These are phyloP conservation scores for Globisporangium nodosum DNA, from an alignment of 352 stramenopile species.

Conservation along the genomic window DNA sequence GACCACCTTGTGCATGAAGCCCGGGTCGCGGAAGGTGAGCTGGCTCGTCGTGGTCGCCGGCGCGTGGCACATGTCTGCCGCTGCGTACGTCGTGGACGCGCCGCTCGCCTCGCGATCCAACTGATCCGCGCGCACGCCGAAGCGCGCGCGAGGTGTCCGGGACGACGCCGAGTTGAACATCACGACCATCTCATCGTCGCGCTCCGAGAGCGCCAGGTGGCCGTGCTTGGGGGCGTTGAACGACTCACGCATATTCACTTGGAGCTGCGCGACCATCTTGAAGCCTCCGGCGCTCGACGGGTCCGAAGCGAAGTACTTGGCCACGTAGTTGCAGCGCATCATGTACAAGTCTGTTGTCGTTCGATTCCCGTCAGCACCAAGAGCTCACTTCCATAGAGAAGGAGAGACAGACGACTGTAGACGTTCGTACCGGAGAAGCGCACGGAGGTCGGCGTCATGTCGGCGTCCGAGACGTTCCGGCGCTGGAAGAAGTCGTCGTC, in stretches of 20 bases:
- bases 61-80: conserved; percentile 53
- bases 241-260: conserved; percentile 41
- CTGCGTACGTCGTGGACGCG: conserved; percentile 59
- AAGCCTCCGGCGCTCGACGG: conserved; percentile 1
- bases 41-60: conserved; percentile 62
- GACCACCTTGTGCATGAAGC: conserved; percentile 78
- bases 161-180: conserved; percentile 70
- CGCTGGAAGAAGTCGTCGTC: conserved; percentile 39
- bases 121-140: conserved; percentile 21
- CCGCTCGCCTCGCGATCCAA: conserved; percentile 23
- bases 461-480: conserved; percentile 26
- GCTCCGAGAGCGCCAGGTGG: conserved; percentile 41
- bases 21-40: conserved; percentile 65
- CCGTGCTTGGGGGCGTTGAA: conserved; percentile 63
- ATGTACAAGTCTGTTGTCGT: conserved; percentile 37
- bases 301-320: conserved; percentile 47
- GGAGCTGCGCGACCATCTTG: conserved; percentile 24
- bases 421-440: conserved; percentile 29
- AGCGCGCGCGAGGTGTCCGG: conserved; percentile 35
- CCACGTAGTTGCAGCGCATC: conserved; percentile 67
- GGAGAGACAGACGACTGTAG: not conserved
- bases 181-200: conserved; percentile 50
- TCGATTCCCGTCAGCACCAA: not conserved
- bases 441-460: conserved; percentile 31
- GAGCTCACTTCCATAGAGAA: not conserved